These are phyloP conservation scores for Clavispora asparagi DNA, from an alignment of 805 yeast species.

Conservation along the genomic window DNA sequence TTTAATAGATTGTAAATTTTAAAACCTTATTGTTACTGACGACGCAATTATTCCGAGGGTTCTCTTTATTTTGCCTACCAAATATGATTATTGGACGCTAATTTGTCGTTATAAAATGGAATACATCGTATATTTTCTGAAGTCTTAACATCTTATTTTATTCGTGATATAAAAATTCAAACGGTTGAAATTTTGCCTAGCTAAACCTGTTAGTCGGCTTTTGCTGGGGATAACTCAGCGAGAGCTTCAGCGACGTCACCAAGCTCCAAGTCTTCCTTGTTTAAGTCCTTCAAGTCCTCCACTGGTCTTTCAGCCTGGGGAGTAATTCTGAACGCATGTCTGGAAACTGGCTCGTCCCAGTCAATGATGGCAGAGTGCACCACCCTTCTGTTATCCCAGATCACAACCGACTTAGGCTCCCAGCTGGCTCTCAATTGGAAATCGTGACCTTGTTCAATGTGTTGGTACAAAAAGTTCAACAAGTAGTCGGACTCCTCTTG, in stretches of 20 bases:
- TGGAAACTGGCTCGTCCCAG: constrained; percentile 54
- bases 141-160: background rate
- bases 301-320: constrained; percentile 70
- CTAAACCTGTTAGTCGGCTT: background rate
- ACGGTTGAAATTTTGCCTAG: background rate
- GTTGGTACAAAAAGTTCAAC: constrained; percentile 50
- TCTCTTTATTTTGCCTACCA: too few relatives aligned
- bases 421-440: constrained; percentile 66
- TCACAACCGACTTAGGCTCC: constrained; percentile 64
- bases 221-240: constrained; percentile 2
- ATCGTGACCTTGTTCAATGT: constrained; percentile 50
- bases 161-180: too few relatives aligned
- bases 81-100: too few relatives aligned
- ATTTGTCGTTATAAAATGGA: too few relatives aligned
- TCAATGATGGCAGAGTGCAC: constrained; percentile 67
- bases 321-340: constrained; percentile 73
- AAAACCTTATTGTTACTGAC: too few relatives aligned
- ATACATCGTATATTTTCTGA: too few relatives aligned
- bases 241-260: constrained; percentile 13
- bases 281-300: constrained; percentile 35
- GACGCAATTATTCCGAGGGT: too few relatives aligned
- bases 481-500: constrained; percentile 63
- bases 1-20: too few relatives aligned
- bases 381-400: constrained; percentile 77
- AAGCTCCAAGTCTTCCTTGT: constrained; percentile 16